Evolutionary conservation across 495 filamentous ascomycete species (phyloP).

Genomic region (Annulohypoxylon bovei): DNA sequence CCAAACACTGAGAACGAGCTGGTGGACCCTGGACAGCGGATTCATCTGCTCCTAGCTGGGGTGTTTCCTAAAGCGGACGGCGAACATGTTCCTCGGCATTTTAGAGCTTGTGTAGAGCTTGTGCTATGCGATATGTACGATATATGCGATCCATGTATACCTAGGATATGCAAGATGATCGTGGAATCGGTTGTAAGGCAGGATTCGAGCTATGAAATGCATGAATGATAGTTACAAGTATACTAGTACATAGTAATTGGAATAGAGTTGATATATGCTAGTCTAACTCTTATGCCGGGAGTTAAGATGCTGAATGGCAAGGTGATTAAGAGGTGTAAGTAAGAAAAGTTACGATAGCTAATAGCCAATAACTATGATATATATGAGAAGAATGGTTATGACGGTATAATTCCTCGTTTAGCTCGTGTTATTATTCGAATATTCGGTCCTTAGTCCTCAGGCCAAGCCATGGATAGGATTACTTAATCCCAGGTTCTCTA

Average conservation of each 20-base stretch:
- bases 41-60: constrained; percentile 19
- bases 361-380: not conserved
- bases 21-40: constrained; percentile 17
- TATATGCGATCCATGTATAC: constrained; percentile 10
- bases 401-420: constrained; percentile 7
- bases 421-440: constrained; percentile 14
- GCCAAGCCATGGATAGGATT: constrained; percentile 1
- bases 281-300: not conserved
- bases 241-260: not conserved
- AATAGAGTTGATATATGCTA: constrained; percentile 4
- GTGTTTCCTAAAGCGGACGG: constrained; percentile 32
- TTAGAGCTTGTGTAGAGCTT: constrained; percentile 26
- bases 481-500: constrained; percentile 26
- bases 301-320: not conserved
- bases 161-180: constrained; percentile 34
- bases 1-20: constrained; percentile 29
- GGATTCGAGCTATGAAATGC: constrained; percentile 23
- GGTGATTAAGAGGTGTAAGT: not conserved
- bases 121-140: constrained; percentile 17
- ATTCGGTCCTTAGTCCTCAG: not conserved
- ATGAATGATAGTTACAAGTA: not conserved
- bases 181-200: constrained; percentile 2
- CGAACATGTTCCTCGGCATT: constrained; percentile 30
- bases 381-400: constrained; percentile 23
- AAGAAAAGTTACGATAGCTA: not conserved